Base-by-base conservation (phyloP, 495 filamentous ascomycete genomes). In the Acidiella bohemica region DNA sequence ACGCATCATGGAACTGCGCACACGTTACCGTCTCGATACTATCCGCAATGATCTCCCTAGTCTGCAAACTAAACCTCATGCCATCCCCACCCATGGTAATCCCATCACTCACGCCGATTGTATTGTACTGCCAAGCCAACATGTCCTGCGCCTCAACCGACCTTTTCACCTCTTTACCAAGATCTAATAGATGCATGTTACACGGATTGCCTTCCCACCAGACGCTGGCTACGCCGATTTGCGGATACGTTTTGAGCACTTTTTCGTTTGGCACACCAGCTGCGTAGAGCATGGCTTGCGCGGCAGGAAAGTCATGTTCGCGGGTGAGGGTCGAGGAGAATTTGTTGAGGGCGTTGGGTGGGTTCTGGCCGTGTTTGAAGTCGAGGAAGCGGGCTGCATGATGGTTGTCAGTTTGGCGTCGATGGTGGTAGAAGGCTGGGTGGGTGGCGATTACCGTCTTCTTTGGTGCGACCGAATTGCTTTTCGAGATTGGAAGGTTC, bases 131-230 rank as follows among this genome's bases (percentile, higher is more conserved):
- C 84, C 84, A 95, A 13, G 75, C 86, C 36, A 95, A 70, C 81
- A 94, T 92, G 5, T 78, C 80, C 52, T 84, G 73, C 48, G 84
- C 84, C 53, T 75, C 60, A 2, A 95, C 69, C 5, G 81, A 71
- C 43, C 78, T 74, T 64, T 95, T 97, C 41, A 88, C 83, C n/a
- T 76, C 80, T 58, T 82, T 88, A 16, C 79, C 90, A 44, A 97
- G 67, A 34, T 92, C 84, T 45, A 90, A 71, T 56, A 97, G 39
- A 76, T 84, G 48, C 24, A 41, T 44, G 8, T 84, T 85, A 66
- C 81, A 86, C 23, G 90, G 85, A 57, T 97, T 97, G 20, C 90
- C 90, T 60, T 97, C 90, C 86, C 87, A 97, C 87, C 88, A 95
- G 2, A 95, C 84, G 5, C 82, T 84, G 5, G 87, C 80, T 53